A percentile compares a stretch with the other conserved stretches of the same genome.
Evolutionary conservation across 306 rosid species (phyloP).

Genomic region (Cucumis melo): DNA sequence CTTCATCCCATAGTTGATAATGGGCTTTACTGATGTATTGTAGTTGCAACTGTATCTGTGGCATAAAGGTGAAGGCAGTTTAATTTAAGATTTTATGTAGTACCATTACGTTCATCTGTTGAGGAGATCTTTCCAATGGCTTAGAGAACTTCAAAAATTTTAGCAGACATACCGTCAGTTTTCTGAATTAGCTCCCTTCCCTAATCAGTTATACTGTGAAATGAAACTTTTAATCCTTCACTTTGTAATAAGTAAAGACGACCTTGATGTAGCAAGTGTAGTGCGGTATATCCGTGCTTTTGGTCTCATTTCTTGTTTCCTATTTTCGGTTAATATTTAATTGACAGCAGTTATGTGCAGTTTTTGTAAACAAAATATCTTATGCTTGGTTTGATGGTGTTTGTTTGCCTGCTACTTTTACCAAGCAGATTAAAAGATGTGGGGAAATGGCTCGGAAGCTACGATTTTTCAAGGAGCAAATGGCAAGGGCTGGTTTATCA

Average conservation of each 20-base stretch:
- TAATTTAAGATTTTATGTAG: background rate
- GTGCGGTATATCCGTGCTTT: background rate
- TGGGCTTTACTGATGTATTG: background rate
- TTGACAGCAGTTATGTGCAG: background rate
- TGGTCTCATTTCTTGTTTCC: background rate
- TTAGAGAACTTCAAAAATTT: background rate
- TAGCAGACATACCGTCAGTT: background rate
- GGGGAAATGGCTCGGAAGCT: constrained; percentile 72
- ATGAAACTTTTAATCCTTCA: background rate
- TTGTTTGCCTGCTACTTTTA: constrained; percentile 9
- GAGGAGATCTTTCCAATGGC: background rate
- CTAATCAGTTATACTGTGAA: background rate
- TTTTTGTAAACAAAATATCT: background rate
- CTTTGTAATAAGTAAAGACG: background rate
- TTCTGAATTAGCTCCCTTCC: background rate
- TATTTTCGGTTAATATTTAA: background rate
- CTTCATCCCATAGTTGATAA: background rate
- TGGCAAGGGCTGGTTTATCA: constrained; percentile 44
- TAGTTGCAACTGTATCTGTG: background rate
- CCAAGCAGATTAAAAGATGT: constrained; percentile 51
- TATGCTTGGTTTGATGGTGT: background rate
- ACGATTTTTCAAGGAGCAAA: constrained; percentile 65
- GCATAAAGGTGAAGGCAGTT: background rate
- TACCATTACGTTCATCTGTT: background rate
- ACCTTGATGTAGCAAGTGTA: background rate